Base-by-base conservation (phyloP, 805 yeast genomes). In the Zygosaccharomyces rouxii region DNA sequence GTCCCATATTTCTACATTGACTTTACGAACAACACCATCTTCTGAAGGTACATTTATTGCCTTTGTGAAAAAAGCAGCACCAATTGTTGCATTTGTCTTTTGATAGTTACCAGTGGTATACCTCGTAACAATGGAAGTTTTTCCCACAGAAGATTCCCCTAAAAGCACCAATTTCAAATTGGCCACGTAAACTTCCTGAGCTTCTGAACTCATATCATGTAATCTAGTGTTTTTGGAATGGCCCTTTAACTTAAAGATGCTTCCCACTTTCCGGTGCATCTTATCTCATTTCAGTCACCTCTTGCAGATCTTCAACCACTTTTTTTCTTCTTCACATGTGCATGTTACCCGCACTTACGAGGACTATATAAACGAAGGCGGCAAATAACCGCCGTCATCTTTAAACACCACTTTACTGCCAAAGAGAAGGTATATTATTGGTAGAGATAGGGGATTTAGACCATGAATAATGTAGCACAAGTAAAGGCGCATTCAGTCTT, bases 1-100 rank as follows among this genome's bases (percentile, higher is more conserved):
- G 62, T 86, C 95, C 95, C 94, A 86, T 45, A 86, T 84, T 61
- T 86, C 94, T 55, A 84, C 78, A 63, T 84, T 84, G 38, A 85
- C 77, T 1, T 81, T 79, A 13, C 79, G 76, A 28, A 62, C 56
- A 3, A 31, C 39, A 2, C 53, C 45, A 37, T 52, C 57, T 16
- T 49, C 44, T 30, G 71, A 78, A 46, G 77, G 78, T n/a, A 80
- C 60, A 16, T 77, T 75, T 40, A 84, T 77, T 2, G 81, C 73
- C 60, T 83, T 89, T 1, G 92, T 84, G 45, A 84, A 71, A 64
- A 85, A 86, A 2, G 94, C 95, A 1, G 95, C 95, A 1, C 95
- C 94, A 47, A 86, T 86, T 1, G 95, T 86, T 21, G 90, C 84
- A 66, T 85, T 89, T 54, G 86, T 76, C 55, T 81, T 86, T 51